These are phyloP conservation scores for Daldinia eschscholtzii DNA, from an alignment of 2,329 filamentous ascomycete species.

Conservation along the genomic window DNA sequence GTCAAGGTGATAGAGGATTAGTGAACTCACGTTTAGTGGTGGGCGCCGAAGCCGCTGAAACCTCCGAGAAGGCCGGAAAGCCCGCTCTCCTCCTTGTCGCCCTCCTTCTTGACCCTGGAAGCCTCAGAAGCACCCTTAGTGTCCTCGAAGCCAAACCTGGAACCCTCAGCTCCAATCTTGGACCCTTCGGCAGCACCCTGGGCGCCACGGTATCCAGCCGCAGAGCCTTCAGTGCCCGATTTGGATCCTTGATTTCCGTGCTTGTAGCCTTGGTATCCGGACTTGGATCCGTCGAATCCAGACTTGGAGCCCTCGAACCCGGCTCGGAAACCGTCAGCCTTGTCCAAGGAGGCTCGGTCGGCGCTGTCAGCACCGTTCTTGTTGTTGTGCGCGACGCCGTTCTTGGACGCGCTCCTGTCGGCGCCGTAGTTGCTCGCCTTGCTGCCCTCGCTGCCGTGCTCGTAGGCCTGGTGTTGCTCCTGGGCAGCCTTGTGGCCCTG, in stretches of 20 bases:
- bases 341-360: constrained; percentile 24
- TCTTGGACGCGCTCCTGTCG: constrained; percentile 35
- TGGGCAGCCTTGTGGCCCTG: constrained; percentile 12
- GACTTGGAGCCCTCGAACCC: constrained; percentile 18
- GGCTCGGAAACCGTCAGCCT: constrained; percentile 26
- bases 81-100: constrained; percentile 6
- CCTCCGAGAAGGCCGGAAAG: constrained; percentile 25
- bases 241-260: background rate
- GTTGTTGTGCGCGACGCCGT: constrained; percentile 35
- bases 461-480: constrained; percentile 12
- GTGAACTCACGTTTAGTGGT: constrained; percentile 17
- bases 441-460: constrained; percentile 24
- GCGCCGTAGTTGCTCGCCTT: constrained; percentile 31
- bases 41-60: constrained; percentile 8
- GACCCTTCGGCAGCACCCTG: constrained; percentile 16
- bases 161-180: constrained; percentile 17
- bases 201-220: constrained; percentile 2
- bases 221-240: constrained; percentile 7
- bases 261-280: constrained; percentile 7
- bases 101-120: constrained; percentile 9
- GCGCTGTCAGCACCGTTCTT: constrained; percentile 32
- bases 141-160: constrained; percentile 6
- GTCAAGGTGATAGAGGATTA: background rate
- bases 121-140: constrained; percentile 15
- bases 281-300: background rate